Base-by-base conservation (phyloP, 305 asterid genomes). In the Ajuga reptans region DNA sequence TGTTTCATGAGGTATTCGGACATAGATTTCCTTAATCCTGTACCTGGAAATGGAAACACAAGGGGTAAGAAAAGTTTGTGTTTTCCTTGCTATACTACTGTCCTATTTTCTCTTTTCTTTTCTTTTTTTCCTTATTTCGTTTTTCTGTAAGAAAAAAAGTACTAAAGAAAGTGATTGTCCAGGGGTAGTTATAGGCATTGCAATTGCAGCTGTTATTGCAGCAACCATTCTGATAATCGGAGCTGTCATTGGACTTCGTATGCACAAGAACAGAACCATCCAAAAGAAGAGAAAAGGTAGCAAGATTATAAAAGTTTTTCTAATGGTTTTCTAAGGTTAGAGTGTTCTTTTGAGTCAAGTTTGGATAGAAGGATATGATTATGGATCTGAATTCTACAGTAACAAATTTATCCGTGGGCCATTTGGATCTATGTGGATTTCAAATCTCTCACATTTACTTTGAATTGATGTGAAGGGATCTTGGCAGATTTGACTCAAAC, bases 1-100 rank as follows among this genome's bases (percentile, higher is more conserved):
- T 85, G 90, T 46, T 81, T 81, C 64, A 14, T 85, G 81, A 77
- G 90, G 69, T 85, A 83, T 67, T 85, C 90, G 2, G 85, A 83
- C 39, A 74, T 57, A 14, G 59, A 81, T 45, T 85, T 85, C 74
- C 85, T 85, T 29, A 83, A 85, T 74, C 81, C 82, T 45, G 15
- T 69, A 17, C 81, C 85, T 3, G 21, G 70, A 68, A 81, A 54
- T 36, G 80, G 80, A 42, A 78, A 59, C 66, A 68, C 82, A 16
- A 80, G 81, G 77, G 85, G 90, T 79, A 74, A 73, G 16, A 21
- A 21, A 21, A 33, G 0, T 39, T 36, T 9, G 0, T 11, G n/a
- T n/a, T n/a, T 50, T 41, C 6, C 15, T 18, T 1, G 31, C 3
- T 10, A 2, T 42, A 50, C 46, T 31, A 36, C n/a, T 14, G n/a